Base-by-base conservation (phyloP, 306 rosid species). In the Arachis hypogaea region DNA sequence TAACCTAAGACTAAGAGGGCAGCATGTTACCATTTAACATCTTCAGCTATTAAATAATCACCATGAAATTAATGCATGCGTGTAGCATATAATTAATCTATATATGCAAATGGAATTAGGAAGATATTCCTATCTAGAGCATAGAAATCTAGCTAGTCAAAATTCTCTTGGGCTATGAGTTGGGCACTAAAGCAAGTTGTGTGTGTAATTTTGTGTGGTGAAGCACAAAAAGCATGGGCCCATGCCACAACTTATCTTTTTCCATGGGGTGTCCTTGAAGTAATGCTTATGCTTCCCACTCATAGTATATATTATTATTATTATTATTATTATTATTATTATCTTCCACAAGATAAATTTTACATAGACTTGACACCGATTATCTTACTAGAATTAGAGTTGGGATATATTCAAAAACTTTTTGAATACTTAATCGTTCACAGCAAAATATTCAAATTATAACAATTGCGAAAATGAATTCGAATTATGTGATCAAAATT, bases 161-260 rank as follows among this genome's bases (percentile, higher is more conserved):
- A 78, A 76, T 79, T 77, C 69, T 77, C 84, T 77, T 73, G 83
- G 84, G 79, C 28, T 28, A 11, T 71, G 87, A 49, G 41, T 71
- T 78, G 83, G 71, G 76, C 78, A 68, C 77, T 52, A 68, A 68
- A 55, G 58, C 55, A 11, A 64, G 62, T 73, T 66, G 3, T 33
- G 38, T 33, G 38, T 82, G 72, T 81, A 75, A 45, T 68, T 28
- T 62, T 68, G 75, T 79, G 45, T 84, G 41, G 72, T 65, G 81
- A 77, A 68, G 82, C 91, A 82, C 82, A 89, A 80, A 80, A 86
- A 86, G 85, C 61, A 92, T 86, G 93, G 97, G 90, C 50, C 96
- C 84, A 66, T 63, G 28, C 6, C 75, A 49, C 54, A 62, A 46
- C 43, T 74, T 66, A 78, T 76, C 91, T 68, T 86, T 85, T 56